Evolutionary conservation across 2,329 filamentous ascomycete genomes (phyloP), one percentile per base, ranked within the genome.

Genomic region (Sporothrix humicola): DNA sequence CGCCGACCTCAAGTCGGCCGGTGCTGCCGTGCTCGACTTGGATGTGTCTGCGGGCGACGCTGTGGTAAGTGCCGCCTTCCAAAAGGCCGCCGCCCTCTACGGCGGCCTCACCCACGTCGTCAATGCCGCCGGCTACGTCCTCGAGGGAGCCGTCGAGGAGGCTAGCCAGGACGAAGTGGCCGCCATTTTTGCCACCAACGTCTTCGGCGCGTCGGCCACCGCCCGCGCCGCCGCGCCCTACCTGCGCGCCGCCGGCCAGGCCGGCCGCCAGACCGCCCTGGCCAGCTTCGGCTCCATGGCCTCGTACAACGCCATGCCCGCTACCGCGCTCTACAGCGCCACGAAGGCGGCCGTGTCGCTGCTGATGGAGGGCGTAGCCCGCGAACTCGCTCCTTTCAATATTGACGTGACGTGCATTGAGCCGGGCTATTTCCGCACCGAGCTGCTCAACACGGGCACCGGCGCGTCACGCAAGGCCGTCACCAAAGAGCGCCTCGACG

Each of bases 361-460:
- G 17, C 31, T 63, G 6, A 63, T 63, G 59, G 31, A 63, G 17
- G 37, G 31, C 17, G 8, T 44, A 3, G 59, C 59, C 31, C 15
- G 7, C 8, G 59, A 63, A 37, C 59, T 63, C 15, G 37, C 31
- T 8, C 59, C 59, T 10, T 63, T 7, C 2, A 10, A 20, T n/a
- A 63, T 63, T 44, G 59, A 63, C 17, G 59, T 44, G 7, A 44
- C 37, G 6, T 7, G 31, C 31, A 63, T 63, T 20, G 59, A 63
- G 59, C 59, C 59, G 31, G 59, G 59, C 59, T 44, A 44, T 15
- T 63, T 63, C 59, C 59, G 59, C 59, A 63, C 59, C 31, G 31
- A 63, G 12, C 59, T 63, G 2, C 3, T 63, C 4, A 44, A 63
- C 37, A 12, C 59, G 58, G 58, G 58, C 58, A 15, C 56, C 58